Conservation (phyloP, 2,329 filamentous ascomycete genomes). For the Colletotrichum paranaense region DNA sequence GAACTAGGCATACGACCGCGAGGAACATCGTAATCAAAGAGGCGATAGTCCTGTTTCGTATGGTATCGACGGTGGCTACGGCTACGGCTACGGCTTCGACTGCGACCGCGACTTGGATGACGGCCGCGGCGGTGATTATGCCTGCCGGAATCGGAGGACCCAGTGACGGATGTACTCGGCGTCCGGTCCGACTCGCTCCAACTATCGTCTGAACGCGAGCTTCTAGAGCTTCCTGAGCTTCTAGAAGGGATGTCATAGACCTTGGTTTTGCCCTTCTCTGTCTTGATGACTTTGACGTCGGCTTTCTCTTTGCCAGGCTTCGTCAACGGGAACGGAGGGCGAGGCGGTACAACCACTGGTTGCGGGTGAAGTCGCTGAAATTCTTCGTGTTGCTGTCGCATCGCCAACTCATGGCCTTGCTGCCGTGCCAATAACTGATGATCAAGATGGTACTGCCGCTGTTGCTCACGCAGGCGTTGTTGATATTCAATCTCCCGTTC, state of each 20-base stretch:
- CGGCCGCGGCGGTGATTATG: conserved; percentile 7
- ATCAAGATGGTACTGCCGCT: conserved; percentile 8
- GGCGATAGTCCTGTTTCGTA: conserved; percentile 14
- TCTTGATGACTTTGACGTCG: conserved; percentile 22
- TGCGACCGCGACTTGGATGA: conserved; percentile 9
- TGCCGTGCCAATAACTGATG: conserved; percentile 3
- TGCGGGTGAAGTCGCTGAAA: conserved; percentile 7
- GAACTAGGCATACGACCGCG: conserved; percentile 2
- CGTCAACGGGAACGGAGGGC: background rate
- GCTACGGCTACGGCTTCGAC: conserved; percentile 26
- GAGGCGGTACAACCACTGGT: background rate
- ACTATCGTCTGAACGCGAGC: conserved; percentile 9
- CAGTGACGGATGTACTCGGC: conserved; percentile 37
- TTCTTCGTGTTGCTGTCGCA: conserved; percentile 8
- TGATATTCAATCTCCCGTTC: conserved; percentile 34
- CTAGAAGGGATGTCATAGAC: conserved; percentile 13
- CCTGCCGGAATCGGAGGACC: conserved; percentile 26
- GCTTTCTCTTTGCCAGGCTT: background rate
- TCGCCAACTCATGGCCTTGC: background rate
- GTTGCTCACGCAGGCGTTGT: conserved; percentile 14
- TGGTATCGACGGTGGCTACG: conserved; percentile 32
- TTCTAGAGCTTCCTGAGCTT: conserved; percentile 36
- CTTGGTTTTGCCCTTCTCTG: conserved; percentile 22
- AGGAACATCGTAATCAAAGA: conserved; percentile 8
- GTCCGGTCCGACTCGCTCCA: conserved; percentile 31